phyloP scores from a whole-genome alignment of 164 flowering plant genomes.

The Amborella trichopoda region DNA sequence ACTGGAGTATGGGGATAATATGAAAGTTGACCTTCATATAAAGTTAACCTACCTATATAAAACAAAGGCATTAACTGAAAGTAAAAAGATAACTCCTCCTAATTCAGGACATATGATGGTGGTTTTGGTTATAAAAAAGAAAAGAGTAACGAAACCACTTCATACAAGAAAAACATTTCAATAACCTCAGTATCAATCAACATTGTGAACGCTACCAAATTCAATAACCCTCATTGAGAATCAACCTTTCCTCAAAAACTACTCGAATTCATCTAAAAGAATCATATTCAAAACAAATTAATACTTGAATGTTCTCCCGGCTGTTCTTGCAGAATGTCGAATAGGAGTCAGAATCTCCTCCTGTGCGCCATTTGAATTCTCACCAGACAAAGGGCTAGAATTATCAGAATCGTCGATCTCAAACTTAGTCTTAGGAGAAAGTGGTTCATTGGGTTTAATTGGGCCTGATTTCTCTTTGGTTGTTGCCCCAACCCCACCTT shows the following conservation, averaged over 20 bases:
- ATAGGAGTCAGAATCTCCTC: constrained; percentile 51
- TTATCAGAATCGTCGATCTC: constrained; percentile 40
- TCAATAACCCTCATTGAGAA: background rate
- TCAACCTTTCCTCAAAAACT: too few relatives aligned
- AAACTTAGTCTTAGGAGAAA: constrained; percentile 23
- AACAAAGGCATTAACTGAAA: too few relatives aligned
- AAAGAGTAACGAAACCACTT: background rate
- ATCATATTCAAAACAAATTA: constrained; percentile 6
- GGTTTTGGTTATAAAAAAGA: background rate
- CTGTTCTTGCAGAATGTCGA: constrained; percentile 71
- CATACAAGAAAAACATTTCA: background rate
- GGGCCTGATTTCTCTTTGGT: constrained; percentile 16
- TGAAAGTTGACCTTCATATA: too few relatives aligned
- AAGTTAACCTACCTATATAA: too few relatives aligned
- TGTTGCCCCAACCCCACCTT: constrained; percentile 75
- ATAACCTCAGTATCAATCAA: background rate
- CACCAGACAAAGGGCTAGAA: constrained; percentile 12
- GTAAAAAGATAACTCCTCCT: too few relatives aligned
- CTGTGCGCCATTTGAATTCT: constrained; percentile 13
- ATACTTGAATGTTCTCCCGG: constrained; percentile 68
- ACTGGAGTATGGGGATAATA: too few relatives aligned
- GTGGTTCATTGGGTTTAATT: constrained; percentile 18
- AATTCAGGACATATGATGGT: background rate
- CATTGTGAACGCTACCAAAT: background rate
- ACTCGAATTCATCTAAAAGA: too few relatives aligned